Evolutionary conservation across 176 grass and related monocot species (phyloP), one percentile per base, ranked within the genome.

Genomic region (Ananas comosus): DNA sequence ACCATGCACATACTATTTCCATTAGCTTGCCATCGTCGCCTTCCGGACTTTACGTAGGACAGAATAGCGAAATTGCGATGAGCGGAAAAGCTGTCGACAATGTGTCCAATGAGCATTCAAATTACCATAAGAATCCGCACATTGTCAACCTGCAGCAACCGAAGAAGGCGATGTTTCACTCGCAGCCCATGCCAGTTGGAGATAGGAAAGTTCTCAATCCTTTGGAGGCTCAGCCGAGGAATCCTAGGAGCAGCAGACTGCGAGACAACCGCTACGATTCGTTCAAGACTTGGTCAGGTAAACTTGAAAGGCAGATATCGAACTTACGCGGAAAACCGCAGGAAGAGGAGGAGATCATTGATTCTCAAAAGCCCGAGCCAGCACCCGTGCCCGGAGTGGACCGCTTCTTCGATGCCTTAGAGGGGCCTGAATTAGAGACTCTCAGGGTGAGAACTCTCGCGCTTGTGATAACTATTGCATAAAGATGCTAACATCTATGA

Each of bases 261-360:
- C 33, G 85, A 71, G 88, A 96, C 76, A 86, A 65, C 14, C 79
- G 85, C 68, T 96, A 82, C 72, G 88, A 96, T 73, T 78, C 92
- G 28, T 91, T 91, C 74, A 96, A 96, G 83, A 96, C 92, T 63
- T 91, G 82, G 85, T 91, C 85, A 23, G 92, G 92, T 10, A 88
- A 82, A 69, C 83, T 91, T 77, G 92, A 91, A 72, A 75, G 61
- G 72, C 91, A 96, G 83, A 66, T 96, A 64, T 51, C 91, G 6
- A 90, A 84, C 81, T 83, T 96, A 0, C 83, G 77, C 0, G 80
- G 85, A 58, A 68, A 78, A 64, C 66, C 73, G 19, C 83, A 65
- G 12, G 72, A 82, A 53, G 49, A 66, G 48, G 64, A 70, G 72
- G 80, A 65, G 13, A 33, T 16, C 28, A 61, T 50, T 56, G 17